A percentile compares a stretch with the other conserved stretches of the same genome.
Evolutionary conservation across 768 basidiomycete genomes (phyloP).

Genomic region (Mycena leptocephala): DNA sequence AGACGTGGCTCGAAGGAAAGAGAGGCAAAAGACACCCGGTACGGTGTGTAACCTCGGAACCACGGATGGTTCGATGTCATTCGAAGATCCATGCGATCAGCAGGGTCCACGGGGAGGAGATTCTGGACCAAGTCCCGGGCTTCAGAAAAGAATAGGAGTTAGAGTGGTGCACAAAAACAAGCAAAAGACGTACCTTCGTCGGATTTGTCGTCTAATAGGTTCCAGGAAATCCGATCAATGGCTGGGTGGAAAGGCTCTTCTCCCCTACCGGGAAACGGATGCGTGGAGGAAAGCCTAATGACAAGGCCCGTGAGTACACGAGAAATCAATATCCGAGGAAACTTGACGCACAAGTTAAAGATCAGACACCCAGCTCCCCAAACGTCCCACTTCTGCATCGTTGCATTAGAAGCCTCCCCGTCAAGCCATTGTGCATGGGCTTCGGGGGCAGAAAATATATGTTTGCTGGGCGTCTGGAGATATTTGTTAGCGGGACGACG

Average conservation of each 20-base stretch:
- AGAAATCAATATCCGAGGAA: not conserved
- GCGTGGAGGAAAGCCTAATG: not conserved
- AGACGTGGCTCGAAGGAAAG: not conserved
- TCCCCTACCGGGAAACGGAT: not conserved
- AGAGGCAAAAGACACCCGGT: not conserved
- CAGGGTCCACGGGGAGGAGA: not conserved
- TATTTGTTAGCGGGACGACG: not conserved
- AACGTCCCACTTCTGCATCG: constrained; percentile 6
- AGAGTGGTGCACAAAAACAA: not conserved
- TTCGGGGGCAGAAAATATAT: constrained; percentile 15
- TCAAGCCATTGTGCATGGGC: not conserved
- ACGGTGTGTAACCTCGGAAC: not conserved
- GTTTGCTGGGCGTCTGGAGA: not conserved
- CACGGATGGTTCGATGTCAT: not conserved
- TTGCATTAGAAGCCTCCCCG: not conserved
- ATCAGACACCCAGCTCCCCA: constrained; percentile 18
- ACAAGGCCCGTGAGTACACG: not conserved
- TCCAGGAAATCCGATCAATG: not conserved
- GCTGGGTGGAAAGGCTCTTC: not conserved
- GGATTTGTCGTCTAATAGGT: not conserved
- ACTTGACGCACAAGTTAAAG: not conserved
- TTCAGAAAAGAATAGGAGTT: not conserved
- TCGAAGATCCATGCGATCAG: not conserved
- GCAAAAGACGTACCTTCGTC: not conserved
- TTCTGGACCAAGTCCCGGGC: constrained; percentile 1